phyloP scores from a whole-genome alignment of 495 filamentous ascomycete species.

The Neurospora sp. region DNA sequence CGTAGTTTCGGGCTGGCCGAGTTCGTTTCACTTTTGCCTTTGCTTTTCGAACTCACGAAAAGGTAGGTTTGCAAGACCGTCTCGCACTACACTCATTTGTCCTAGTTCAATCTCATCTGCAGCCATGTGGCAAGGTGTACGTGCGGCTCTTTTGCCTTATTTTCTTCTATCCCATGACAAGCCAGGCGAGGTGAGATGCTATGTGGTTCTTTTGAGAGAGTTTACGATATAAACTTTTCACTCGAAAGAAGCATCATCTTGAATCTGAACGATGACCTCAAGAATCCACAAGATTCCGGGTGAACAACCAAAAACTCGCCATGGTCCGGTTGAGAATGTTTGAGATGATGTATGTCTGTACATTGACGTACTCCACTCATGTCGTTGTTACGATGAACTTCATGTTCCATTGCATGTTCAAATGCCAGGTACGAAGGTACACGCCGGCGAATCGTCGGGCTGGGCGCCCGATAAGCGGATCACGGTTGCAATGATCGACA shows the following conservation, averaged over 20 bases:
- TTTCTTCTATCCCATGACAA: not conserved
- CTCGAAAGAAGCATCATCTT: not conserved
- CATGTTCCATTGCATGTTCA: not conserved
- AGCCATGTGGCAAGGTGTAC: not conserved
- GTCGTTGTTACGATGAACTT: not conserved
- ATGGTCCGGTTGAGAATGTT: not conserved
- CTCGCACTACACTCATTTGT: not conserved
- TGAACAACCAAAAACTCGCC: not conserved
- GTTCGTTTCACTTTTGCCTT: no score
- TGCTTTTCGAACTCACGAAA: no score
- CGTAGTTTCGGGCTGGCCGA: no score
- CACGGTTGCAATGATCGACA: not conserved
- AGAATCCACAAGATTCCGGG: not conserved
- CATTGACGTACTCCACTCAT: not conserved
- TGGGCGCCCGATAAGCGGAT: not conserved
- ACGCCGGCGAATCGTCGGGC: not conserved
- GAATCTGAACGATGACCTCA: not conserved
- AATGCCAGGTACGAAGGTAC: not conserved
- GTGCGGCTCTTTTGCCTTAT: not conserved
- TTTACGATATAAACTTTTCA: not conserved
- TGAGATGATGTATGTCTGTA: not conserved
- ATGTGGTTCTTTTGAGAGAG: not conserved
- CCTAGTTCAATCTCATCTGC: not conserved
- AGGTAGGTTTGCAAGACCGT: not conserved
- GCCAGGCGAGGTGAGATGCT: not conserved